Base-by-base conservation (phyloP, 305 asterid species). In the Vinca major region DNA sequence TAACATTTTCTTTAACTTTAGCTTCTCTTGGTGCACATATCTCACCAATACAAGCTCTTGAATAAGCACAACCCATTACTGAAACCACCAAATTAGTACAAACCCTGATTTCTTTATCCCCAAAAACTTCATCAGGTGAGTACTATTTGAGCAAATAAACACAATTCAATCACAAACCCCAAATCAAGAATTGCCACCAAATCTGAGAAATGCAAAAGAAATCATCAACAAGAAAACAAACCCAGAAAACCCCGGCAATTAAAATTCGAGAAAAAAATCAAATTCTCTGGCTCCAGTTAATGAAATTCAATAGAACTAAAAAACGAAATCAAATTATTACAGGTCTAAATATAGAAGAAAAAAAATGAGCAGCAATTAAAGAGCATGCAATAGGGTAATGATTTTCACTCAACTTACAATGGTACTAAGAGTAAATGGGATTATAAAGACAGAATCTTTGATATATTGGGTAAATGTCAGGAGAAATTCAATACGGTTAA, bases 21-120 rank as follows among this genome's bases (percentile, higher is more conserved):
- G 57, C 77, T 75, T 85, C 86, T 78, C 88, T 82, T 10, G 96
- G 87, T 73, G 88, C 89, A 83, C 94, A 90, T 79, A 87, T 76
- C 62, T 86, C 94, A n/a, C 98, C 96, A 71, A 93, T 88, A 77
- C 96, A 93, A 61, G 86, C 71, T 79, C 83, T 90, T 9, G 98
- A 93, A 81, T 87, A 86, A 74, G 76, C 91, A 82, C 97, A 93
- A 60, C 98, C 98, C 98, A 93, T 93, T 80, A 84, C 82, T 80
- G 71, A 65, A 79, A 81, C 80, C 57, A 64, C 80, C 72, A 70
- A 64, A 78, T 65, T 20, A 63, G 73, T 69, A 74, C 82, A 71
- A 83, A 48, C 77, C 80, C 71, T 68, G 71, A 63, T 69, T 61
- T 71, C 82, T 71, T 52, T 71, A 66, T 61, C 58, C 71, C 79